Conservation (phyloP, 768 basidiomycete genomes). For the Pleurotus tuoliensis region DNA sequence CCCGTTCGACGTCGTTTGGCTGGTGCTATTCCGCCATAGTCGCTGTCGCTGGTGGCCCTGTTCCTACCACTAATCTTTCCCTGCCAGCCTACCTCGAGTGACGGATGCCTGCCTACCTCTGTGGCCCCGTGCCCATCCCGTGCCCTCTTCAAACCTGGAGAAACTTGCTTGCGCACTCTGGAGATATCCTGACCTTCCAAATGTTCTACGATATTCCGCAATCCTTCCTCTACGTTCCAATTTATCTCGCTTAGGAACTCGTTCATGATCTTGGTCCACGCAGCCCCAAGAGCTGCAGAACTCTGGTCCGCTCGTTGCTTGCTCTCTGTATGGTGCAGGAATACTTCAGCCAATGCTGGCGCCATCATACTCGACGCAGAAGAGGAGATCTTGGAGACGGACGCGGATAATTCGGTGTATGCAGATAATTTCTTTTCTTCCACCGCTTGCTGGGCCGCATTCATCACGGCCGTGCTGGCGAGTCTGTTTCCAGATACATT, state of each 20-base stretch:
- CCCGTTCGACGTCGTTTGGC: background rate
- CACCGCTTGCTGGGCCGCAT: conserved; percentile 35
- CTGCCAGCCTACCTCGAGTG: background rate
- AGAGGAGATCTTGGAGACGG: conserved; percentile 40
- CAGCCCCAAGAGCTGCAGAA: conserved; percentile 32
- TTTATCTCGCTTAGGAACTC: conserved; percentile 37
- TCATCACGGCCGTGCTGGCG: conserved; percentile 40
- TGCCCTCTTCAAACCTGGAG: conserved; percentile 10
- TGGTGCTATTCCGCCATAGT: background rate
- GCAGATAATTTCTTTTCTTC: conserved; percentile 46
- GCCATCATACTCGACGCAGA: conserved; percentile 38
- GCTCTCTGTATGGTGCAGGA: conserved; percentile 36
- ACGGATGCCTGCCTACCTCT: background rate
- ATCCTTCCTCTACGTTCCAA: conserved; percentile 28
- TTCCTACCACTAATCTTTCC: background rate
- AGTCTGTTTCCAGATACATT: conserved; percentile 28
- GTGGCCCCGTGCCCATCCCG: background rate
- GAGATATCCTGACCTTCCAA: conserved; percentile 21
- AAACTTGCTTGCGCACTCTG: conserved; percentile 8
- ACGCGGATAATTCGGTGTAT: conserved; percentile 44
- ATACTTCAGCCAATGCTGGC: conserved; percentile 42
- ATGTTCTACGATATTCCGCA: conserved; percentile 28
- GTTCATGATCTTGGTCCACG: conserved; percentile 47
- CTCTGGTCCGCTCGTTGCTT: conserved; percentile 38
- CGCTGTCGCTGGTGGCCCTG: background rate